Evolutionary conservation across 2,329 filamentous ascomycete genomes (phyloP).

Genomic region (Alternaria rosae): DNA sequence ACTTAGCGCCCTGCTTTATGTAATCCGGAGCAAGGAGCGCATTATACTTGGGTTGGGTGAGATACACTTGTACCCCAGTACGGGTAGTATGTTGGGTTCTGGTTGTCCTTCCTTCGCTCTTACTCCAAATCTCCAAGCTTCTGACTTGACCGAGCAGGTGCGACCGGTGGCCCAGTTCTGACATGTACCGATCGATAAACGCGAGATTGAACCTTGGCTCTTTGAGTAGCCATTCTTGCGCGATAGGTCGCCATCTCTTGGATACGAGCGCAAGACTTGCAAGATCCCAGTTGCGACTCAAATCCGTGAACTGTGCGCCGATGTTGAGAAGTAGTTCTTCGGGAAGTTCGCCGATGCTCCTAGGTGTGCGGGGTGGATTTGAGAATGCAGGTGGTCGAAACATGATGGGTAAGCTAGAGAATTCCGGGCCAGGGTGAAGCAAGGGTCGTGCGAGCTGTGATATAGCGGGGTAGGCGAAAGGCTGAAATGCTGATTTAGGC

Average conservation of each 20-base stretch:
- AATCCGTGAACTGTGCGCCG: slow-evolving; percentile 5
- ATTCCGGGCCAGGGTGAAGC: not conserved
- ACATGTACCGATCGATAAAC: slow-evolving; percentile 23
- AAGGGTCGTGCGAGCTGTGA: not conserved
- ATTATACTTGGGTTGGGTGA: not conserved
- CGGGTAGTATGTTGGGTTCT: not conserved
- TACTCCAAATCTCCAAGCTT: slow-evolving; percentile 24
- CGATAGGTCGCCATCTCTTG: slow-evolving; percentile 17
- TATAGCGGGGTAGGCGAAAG: not conserved
- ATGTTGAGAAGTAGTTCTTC: slow-evolving; percentile 25
- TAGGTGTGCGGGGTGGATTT: not conserved
- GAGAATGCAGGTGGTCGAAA: not conserved
- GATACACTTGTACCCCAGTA: not conserved
- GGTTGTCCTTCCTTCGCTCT: slow-evolving; percentile 6
- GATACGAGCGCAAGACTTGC: slow-evolving; percentile 22
- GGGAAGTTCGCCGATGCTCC: slow-evolving; percentile 18
- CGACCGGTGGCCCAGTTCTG: slow-evolving; percentile 9
- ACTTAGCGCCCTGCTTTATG: not conserved
- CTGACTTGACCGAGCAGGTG: slow-evolving; percentile 13
- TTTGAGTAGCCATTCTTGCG: slow-evolving; percentile 25
- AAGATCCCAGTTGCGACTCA: slow-evolving; percentile 20
- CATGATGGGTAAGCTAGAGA: not conserved
- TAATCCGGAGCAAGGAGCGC: not conserved
- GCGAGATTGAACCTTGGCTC: slow-evolving; percentile 24
- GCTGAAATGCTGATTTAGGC: not conserved